Evolutionary conservation across 2,329 filamentous ascomycete genomes (phyloP).

Genomic region (Pseudogymnoascus sp.): DNA sequence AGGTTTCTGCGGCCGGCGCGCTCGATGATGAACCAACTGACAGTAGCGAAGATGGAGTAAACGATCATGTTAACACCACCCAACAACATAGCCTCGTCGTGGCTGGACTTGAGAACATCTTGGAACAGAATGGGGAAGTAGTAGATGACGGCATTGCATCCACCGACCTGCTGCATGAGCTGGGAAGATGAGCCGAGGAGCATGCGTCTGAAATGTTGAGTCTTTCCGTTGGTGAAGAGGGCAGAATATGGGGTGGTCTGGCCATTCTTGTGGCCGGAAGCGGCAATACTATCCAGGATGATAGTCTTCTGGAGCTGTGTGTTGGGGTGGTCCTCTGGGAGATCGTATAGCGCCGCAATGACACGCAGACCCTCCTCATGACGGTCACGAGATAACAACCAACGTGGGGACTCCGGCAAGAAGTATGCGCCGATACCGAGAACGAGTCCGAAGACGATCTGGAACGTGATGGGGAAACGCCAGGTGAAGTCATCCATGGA

Average conservation of each 20-base stretch:
- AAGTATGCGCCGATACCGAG: constrained; percentile 76
- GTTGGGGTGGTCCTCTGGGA: constrained; percentile 36
- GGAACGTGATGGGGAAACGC: constrained; percentile 82
- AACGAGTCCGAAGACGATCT: constrained; percentile 83
- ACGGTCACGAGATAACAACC: constrained; percentile 92
- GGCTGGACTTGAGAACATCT: constrained; percentile 36
- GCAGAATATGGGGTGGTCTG: constrained; percentile 29
- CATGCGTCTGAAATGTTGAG: constrained; percentile 46
- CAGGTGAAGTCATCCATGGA: constrained; percentile 79
- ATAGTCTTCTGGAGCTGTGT: constrained; percentile 26
- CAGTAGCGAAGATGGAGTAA: constrained; percentile 44
- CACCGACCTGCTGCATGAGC: constrained; percentile 44
- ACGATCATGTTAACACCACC: constrained; percentile 48
- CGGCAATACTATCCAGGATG: constrained; percentile 31
- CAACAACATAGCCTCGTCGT: constrained; percentile 43
- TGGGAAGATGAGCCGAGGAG: constrained; percentile 41
- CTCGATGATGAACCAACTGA: constrained; percentile 43
- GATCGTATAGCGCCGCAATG: constrained; percentile 87
- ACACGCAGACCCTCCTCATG: constrained; percentile 96
- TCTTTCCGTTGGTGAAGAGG: constrained; percentile 43
- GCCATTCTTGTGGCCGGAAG: constrained; percentile 24
- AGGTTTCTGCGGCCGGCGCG: constrained; percentile 60
- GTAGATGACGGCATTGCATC: constrained; percentile 38
- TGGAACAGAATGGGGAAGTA: constrained; percentile 44
- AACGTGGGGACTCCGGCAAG: constrained; percentile 93